Conservation (phyloP, 768 basidiomycete genomes). For the Mycena epipterygia region DNA sequence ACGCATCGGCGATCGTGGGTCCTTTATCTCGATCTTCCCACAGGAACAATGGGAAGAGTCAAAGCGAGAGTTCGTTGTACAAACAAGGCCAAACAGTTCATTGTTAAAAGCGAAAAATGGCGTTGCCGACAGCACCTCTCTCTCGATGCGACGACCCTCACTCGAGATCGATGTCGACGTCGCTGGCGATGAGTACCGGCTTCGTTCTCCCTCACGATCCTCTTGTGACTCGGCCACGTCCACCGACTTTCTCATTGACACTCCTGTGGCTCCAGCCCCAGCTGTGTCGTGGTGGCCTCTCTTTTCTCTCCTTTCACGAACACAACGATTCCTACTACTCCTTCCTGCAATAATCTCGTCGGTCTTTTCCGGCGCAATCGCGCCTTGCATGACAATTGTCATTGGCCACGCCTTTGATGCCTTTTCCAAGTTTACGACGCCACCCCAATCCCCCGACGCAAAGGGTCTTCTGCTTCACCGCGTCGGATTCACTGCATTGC, state of each 20-base stretch:
- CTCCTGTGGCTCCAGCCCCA: constrained; percentile 51
- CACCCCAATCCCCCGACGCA: constrained; percentile 49
- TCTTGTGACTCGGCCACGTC: constrained; percentile 1
- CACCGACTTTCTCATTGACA: constrained; percentile 29
- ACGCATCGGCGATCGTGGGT: constrained; percentile 3
- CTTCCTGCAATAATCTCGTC: constrained; percentile 77
- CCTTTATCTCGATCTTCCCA: not conserved
- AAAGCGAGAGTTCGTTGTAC: not conserved
- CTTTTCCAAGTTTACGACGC: constrained; percentile 74
- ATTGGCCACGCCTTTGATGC: constrained; percentile 83
- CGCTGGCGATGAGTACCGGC: constrained; percentile 26
- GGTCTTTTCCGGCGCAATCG: constrained; percentile 76
- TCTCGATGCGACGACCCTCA: constrained; percentile 16
- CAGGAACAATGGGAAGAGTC: constrained; percentile 9
- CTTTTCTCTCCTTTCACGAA: constrained; percentile 74
- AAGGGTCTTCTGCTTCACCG: constrained; percentile 68
- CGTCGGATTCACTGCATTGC: constrained; percentile 72
- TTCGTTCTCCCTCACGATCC: not conserved
- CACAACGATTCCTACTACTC: constrained; percentile 70
- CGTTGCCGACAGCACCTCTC: too few species aligned
- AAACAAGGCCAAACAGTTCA: constrained; percentile 10
- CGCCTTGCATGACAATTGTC: constrained; percentile 89
- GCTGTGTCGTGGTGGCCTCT: constrained; percentile 58
- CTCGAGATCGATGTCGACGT: constrained; percentile 23
- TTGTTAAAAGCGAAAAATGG: constrained; percentile 1